Evolutionary conservation across 1,284 basidiomycete genomes (phyloP).

Genomic region (Leccinum griseonigrum): DNA sequence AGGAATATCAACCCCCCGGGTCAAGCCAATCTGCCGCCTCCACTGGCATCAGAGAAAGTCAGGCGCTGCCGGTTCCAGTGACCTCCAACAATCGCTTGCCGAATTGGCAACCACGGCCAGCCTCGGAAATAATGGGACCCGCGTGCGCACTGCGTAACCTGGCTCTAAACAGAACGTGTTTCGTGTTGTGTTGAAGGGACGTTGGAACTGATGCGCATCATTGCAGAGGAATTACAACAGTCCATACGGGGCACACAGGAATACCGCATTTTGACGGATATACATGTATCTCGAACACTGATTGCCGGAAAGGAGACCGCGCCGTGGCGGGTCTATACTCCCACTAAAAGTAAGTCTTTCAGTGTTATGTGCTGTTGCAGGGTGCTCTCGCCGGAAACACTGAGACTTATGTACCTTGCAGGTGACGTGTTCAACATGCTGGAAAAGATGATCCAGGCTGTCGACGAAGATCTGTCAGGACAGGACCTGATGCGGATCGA

Average conservation of each 20-base stretch:
- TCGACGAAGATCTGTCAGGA: slow-evolving; percentile 20
- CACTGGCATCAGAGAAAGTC: neutral
- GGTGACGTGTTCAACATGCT: slow-evolving; percentile 21
- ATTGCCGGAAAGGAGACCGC: slow-evolving; percentile 15
- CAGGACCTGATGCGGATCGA: slow-evolving; percentile 12
- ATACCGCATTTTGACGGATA: slow-evolving; percentile 18
- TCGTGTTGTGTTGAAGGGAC: neutral
- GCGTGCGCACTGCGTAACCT: neutral
- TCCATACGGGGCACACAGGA: neutral
- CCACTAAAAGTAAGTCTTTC: slow-evolving; percentile 15
- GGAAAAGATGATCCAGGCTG: neutral
- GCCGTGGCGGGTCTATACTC: slow-evolving; percentile 15
- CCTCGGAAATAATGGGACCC: slow-evolving; percentile 26
- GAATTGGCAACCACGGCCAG: neutral
- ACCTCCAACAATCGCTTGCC: neutral
- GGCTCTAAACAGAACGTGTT: neutral
- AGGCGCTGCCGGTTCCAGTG: neutral
- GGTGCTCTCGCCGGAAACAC: neutral
- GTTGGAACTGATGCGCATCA: neutral
- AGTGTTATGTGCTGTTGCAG: neutral
- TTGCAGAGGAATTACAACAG: slow-evolving; percentile 13
- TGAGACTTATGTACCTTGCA: neutral
- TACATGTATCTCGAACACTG: slow-evolving; percentile 16
- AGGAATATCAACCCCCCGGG: neutral
- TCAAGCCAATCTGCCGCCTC: neutral